Evolutionary conservation across 2,329 filamentous ascomycete genomes (phyloP), one percentile per base, ranked within the genome.

Genomic region (Exophiala xenobiotica): DNA sequence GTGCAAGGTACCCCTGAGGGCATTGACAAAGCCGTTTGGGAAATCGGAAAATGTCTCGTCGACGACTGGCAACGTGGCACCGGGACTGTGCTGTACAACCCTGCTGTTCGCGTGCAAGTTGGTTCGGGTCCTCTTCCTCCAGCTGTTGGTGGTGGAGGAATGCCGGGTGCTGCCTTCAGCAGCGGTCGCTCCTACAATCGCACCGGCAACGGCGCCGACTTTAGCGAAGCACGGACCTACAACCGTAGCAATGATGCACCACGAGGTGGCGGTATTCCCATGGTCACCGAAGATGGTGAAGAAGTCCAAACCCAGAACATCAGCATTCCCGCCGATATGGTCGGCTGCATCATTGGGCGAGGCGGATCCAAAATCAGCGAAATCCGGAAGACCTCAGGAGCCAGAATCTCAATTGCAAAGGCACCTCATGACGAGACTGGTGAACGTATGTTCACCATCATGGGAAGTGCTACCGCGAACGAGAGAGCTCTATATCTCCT

Each of bases 371-470:
- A 99, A 82, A 99, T 99, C 68, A 96, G 90, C 70, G 93, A 99
- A 75, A 99, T 99, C 65, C 88, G 93, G 71, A 95, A 96, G 78
- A 91, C 86, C 57, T 99, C 93, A 48, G 91, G 91, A 54, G 93
- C 93, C 56, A 88, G 92, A 65, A 99, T 99, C 74, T 96, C 91
- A 39, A 97, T 97, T 70, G 92, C 92, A 64, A 97, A 96, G 79
- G 85, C 91, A 40, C 90, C 93, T 50, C 93, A 99, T 67, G 93
- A 99, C 64, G 93, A 97, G 63, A 95, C 90, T 54, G 93, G 93
- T 61, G 93, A 99, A 80, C 86, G 93, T 65, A 99, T 99, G 93
- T 99, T 99, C 77, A 99, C 93, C 67, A 99, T 99, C 69, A 96
- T 95, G 81, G 93, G 93, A 62, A 95, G 88, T 55, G 86, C 89